Conservation (phyloP, 495 filamentous ascomycete genomes). For the Ascobolus immersus region DNA sequence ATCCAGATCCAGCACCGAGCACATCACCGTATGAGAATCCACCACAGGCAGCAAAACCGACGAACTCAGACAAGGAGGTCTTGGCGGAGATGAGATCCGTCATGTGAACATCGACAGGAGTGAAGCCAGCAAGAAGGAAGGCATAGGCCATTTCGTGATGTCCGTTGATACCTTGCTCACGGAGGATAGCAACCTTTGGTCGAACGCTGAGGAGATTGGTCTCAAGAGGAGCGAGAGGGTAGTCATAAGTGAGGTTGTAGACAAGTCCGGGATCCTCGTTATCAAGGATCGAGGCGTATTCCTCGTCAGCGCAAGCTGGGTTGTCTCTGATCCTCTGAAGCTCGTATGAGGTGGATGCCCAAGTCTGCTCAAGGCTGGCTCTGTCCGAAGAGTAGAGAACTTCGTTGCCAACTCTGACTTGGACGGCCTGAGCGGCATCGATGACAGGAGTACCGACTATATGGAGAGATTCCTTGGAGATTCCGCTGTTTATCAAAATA, state of each 20-base stretch:
- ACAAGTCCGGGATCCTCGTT: slow-evolving; percentile 55
- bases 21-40: slow-evolving; percentile 97
- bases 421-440: slow-evolving; percentile 40
- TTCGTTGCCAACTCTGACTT: slow-evolving; percentile 41
- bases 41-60: slow-evolving; percentile 76
- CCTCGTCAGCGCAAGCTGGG: slow-evolving; percentile 59
- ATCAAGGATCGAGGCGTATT: slow-evolving; percentile 55
- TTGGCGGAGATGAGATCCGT: slow-evolving; percentile 62
- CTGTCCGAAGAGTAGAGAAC: slow-evolving; percentile 44
- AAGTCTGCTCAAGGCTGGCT: slow-evolving; percentile 57
- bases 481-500: slow-evolving; percentile 65
- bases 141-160: slow-evolving; percentile 94
- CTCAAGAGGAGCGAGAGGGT: slow-evolving; percentile 47
- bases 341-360: slow-evolving; percentile 65
- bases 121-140: slow-evolving; percentile 76
- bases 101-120: slow-evolving; percentile 89
- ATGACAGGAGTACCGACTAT: slow-evolving; percentile 53
- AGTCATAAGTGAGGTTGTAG: slow-evolving; percentile 64
- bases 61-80: slow-evolving; percentile 51
- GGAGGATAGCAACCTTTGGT: slow-evolving; percentile 75
- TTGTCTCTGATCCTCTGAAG: slow-evolving; percentile 87
- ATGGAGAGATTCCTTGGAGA: slow-evolving; percentile 51
- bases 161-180: slow-evolving; percentile 88
- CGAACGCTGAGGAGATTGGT: slow-evolving; percentile 37
- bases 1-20: slow-evolving; percentile 78